Evolutionary conservation across 2,329 filamentous ascomycete genomes (phyloP), one percentile per base, ranked within the genome.

Genomic region (Diaporthe amygdali): DNA sequence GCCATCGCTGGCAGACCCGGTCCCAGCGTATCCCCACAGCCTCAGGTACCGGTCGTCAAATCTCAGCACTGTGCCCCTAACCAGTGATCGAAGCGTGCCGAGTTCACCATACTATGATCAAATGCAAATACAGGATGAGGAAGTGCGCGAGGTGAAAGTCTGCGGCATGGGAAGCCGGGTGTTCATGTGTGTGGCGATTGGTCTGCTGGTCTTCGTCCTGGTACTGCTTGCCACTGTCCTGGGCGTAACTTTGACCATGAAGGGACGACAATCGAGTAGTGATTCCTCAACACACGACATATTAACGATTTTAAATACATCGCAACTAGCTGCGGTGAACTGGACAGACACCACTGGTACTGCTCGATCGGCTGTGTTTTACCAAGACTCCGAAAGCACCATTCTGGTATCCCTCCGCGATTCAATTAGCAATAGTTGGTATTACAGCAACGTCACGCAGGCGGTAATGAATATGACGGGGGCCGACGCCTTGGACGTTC

Each of bases 381-480:
- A 66, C 37, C 68, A 70, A n/a, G 68, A 66, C 49, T 37, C 32
- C 3, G 32, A 49, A 5, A 70, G 51, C 49, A 30, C 47, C 20
- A 34, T 70, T 14, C 2, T 70, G 17, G 34, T 70, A 3, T 64
- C 68, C 20, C 47, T 70, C 14, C 56, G 37, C 30, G 56, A 70
- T 27, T 64, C 68, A 7, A 25, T 70, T 39, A 70, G 68, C 68
- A 70, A 70, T 39, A 12, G 46, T 2, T 70, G 68, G 68, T 46
- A 51, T 25, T 63, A 70, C 39, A 70, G 56, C 34, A 70, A 70
- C 37, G 56, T 70, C 37, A 70, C 68, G 22, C 20, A 32, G 12
- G 68, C 68, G 8, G 41, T 70, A 5, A 49, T 70, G 56, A 70
- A 70, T 22, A 39, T 32, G 30, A 70, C 68, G 1, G 68, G 68